phyloP scores from a whole-genome alignment of 2,329 filamentous ascomycete genomes.

The Penicillium sp. region DNA sequence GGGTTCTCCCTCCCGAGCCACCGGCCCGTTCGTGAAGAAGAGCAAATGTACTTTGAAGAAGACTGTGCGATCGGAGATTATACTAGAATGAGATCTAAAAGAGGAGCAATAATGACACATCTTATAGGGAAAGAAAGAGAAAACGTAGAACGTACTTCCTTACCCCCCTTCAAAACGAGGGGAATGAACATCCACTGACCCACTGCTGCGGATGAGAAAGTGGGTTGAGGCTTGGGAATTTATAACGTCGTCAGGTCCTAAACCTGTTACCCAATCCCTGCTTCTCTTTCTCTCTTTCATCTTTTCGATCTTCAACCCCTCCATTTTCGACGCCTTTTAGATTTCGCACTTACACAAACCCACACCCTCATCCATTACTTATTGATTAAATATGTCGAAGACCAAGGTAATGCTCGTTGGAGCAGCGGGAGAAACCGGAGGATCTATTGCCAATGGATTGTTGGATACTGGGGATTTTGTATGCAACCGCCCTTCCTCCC shows the following conservation, averaged over 20 bases:
- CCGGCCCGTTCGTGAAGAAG: slow-evolving; percentile 21
- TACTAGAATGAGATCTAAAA: not conserved
- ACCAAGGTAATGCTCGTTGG: slow-evolving; percentile 40
- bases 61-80: too few relatives aligned
- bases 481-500: slow-evolving; percentile 3
- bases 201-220: slow-evolving; percentile 29
- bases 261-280: slow-evolving; percentile 20
- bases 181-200: slow-evolving; percentile 34
- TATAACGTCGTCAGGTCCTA: slow-evolving; percentile 35
- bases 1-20: slow-evolving; percentile 19
- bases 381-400: slow-evolving; percentile 30
- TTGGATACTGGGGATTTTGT: slow-evolving; percentile 30
- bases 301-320: slow-evolving; percentile 5
- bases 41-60: not conserved
- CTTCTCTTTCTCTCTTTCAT: slow-evolving; percentile 9
- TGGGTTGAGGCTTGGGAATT: slow-evolving; percentile 35
- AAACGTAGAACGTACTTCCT: not conserved
- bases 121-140: not conserved
- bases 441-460: slow-evolving; percentile 39
- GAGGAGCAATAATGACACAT: not conserved
- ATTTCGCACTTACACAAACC: too few relatives aligned
- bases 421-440: slow-evolving; percentile 41
- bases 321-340: not conserved
- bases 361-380: not conserved
- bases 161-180: slow-evolving; percentile 12